These are phyloP conservation scores for Cavenderia fasciculata DNA, from an alignment of 78 protist species.

Conservation along the genomic window DNA sequence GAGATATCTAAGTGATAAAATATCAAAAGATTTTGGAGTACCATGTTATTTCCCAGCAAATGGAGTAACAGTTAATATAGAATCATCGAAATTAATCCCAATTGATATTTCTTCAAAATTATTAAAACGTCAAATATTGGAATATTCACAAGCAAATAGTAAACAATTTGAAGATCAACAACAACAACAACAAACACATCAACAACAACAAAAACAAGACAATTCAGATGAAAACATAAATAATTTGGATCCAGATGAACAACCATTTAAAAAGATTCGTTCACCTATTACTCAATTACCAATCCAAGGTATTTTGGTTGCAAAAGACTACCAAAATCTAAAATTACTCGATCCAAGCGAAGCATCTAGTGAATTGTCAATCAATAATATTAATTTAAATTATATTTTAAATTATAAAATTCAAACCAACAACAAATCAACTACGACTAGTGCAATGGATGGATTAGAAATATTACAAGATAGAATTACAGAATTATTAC, in stretches of 20 bases:
- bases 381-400: constrained; percentile 36
- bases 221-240: not conserved
- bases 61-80: constrained; percentile 81
- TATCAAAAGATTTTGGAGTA: constrained; percentile 83
- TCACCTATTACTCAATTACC: constrained; percentile 50
- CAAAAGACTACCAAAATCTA: constrained; percentile 12
- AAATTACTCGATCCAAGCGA: constrained; percentile 44
- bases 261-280: constrained; percentile 16
- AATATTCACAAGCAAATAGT: constrained; percentile 1
- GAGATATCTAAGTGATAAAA: constrained; percentile 80
- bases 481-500: not conserved
- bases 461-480: not conserved
- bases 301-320: constrained; percentile 51
- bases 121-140: constrained; percentile 63
- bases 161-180: not conserved
- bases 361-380: constrained; percentile 29
- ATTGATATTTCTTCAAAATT: constrained; percentile 62
- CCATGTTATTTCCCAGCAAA: constrained; percentile 92
- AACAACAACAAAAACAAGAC: not conserved
- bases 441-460: not conserved
- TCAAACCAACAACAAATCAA: too few relatives aligned
- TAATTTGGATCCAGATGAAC: not conserved
- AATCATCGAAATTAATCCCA: constrained; percentile 64
- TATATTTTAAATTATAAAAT: constrained; percentile 3
- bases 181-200: not conserved